Evolutionary conservation across 2,329 filamentous ascomycete species (phyloP), one percentile per base, ranked within the genome.

Genomic region (Cladosporium oxysporum): DNA sequence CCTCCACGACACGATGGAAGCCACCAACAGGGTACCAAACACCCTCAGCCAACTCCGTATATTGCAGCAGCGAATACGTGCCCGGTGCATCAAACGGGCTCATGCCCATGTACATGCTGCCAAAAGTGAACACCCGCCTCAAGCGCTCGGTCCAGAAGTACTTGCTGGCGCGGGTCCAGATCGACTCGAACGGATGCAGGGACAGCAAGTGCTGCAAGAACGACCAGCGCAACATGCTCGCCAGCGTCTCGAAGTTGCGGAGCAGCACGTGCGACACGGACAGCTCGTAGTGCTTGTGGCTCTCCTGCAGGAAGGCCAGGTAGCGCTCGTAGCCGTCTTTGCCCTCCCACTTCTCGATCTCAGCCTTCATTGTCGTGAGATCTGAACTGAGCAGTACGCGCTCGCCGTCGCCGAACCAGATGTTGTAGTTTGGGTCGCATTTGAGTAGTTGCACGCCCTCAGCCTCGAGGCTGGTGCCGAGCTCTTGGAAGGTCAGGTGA

Each of bases 71-170:
- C 58, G 85, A 88, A 77, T 92, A 92, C 1, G 90, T 92, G 3
- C 87, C 89, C 0, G 90, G 90, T 0, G 90, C 90, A 73, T 91
- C 88, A 73, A 90, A 92, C 0, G 90, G 90, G 64, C 84, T 88
- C 90, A 92, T 92, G 0, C 90, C 90, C 87, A 92, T 90, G 73
- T 93, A 92, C 90, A 92, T 93, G 71, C 88, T 91, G 26, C 87
- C 89, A 76, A 92, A 92, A 0, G 90, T 92, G 69, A 92, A 92
- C 0, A 90, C 89, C 29, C 89, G 79, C 67, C 90, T 81, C 71
- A 92, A 73, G 66, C 89, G 81, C 73, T 92, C 90, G 0, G 88
- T 89, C 81, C 82, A 84, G 76, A 92, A 92, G 72, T 92, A 92
- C 67, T 83, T 83, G 29, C 84, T 81, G 3, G 89, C 87, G 31